Evolutionary conservation across 2,329 filamentous ascomycete species (phyloP).

Genomic region (Nemania sp.): DNA sequence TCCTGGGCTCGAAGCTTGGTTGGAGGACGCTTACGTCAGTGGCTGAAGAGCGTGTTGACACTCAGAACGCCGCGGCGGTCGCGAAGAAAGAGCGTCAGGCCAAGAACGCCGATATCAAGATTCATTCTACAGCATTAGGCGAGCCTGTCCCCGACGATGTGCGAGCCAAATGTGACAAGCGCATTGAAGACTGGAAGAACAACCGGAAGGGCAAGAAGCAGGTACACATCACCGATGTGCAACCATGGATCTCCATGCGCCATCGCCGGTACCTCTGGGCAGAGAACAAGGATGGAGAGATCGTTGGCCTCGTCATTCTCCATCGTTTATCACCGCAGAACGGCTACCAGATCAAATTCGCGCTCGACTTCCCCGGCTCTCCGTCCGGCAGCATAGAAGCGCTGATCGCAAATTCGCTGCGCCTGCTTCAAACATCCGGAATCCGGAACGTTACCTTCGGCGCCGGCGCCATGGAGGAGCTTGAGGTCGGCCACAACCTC

Average conservation of each 20-base stretch:
- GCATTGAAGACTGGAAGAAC: conserved; percentile 78
- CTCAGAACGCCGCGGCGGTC: conserved; percentile 63
- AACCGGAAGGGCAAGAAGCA: conserved; percentile 79
- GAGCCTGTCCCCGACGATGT: conserved; percentile 67
- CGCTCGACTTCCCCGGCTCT: conserved; percentile 86
- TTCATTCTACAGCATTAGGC: conserved; percentile 71
- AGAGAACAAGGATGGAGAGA: conserved; percentile 69
- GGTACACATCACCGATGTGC: conserved; percentile 87
- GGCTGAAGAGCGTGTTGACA: conserved; percentile 85
- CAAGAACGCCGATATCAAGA: conserved; percentile 60
- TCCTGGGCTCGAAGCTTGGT: conserved; percentile 76
- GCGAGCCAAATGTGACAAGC: conserved; percentile 68
- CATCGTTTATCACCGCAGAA: conserved; percentile 78
- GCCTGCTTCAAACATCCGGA: conserved; percentile 60
- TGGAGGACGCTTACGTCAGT: conserved; percentile 90
- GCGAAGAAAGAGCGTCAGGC: conserved; percentile 83
- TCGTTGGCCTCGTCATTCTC: conserved; percentile 79
- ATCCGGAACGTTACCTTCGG: conserved; percentile 80
- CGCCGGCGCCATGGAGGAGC: conserved; percentile 73
- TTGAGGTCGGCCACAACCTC: conserved; percentile 80
- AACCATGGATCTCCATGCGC: conserved; percentile 80
- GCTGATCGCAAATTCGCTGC: conserved; percentile 62
- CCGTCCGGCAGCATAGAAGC: conserved; percentile 88
- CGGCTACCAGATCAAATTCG: conserved; percentile 95
- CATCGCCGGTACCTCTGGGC: conserved; percentile 88